Evolutionary conservation across 306 rosid genomes (phyloP).

Genomic region (Cucurbita maxima): DNA sequence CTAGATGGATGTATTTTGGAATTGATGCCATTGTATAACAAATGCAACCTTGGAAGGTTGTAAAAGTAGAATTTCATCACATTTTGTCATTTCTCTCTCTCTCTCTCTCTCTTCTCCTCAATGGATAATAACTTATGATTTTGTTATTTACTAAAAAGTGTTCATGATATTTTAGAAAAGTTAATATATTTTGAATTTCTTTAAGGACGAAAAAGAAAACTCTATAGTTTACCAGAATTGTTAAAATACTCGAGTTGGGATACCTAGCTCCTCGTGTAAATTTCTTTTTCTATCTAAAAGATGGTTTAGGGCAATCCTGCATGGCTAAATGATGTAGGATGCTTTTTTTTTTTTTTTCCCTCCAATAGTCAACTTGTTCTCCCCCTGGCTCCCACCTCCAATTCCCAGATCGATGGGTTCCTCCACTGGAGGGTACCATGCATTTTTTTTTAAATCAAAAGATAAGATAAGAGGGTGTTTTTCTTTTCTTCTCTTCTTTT

Average conservation of each 20-base stretch:
- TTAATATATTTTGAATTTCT: background rate
- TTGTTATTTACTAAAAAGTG: background rate
- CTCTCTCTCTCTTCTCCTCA: background rate
- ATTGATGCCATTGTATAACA: background rate
- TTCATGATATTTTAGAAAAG: background rate
- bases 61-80: background rate
- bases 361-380: background rate
- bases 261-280: background rate
- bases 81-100: background rate
- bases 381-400: background rate
- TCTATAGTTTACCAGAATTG: background rate
- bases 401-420: background rate
- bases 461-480: background rate
- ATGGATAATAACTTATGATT: background rate
- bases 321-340: background rate
- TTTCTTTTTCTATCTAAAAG: background rate
- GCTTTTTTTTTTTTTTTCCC: no score
- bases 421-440: background rate
- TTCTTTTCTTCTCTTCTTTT: background rate
- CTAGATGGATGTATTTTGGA: background rate
- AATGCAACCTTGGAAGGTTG: background rate
- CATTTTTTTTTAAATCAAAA: background rate
- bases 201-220: background rate
- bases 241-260: background rate
- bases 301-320: background rate